Base-by-base conservation (phyloP, 805 yeast genomes). In the Starmera amethionina region DNA sequence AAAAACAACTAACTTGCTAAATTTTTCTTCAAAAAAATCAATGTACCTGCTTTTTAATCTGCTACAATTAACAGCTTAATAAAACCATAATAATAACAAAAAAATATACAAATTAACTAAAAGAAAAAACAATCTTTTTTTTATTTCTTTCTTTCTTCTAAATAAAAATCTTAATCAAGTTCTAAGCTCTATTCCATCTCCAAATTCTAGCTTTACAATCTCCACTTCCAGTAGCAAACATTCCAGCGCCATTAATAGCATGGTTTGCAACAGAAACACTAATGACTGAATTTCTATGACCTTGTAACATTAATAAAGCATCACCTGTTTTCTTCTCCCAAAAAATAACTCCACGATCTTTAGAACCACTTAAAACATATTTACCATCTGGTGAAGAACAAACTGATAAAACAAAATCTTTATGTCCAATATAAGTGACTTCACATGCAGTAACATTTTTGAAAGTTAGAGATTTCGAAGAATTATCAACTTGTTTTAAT, bases 161-260 rank as follows among this genome's bases (percentile, higher is more conserved):
- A 16, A 30, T 38, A 41, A 44, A 27, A 27, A 15, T 19, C n/a
- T 10, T 16, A 19, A 18, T 30, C 27, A 33, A 14, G 6, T 22
- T 22, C 28, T 46, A 52, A 40, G 47, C 52, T 45, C 69, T 72
- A 51, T 77, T 78, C 82, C 87, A 87, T 61, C 82, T 77, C 98
- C 98, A 90, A 56, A 90, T 84, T 64, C 96, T 78, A 33, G 97
- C 97, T 60, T 89, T 85, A 64, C 95, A 90, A 65, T 90, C 97
- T 60, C 97, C 98, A 63, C 87, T 75, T 42, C 97, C 97, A 12
- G 97, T 89, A 41, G 97, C 97, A 69, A 90, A 93, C 52, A 86
- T 79, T 37, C 94, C 90, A 48, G 77, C 80, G 37, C 81, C 82
- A 45, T 73, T 71, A 43, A 70, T 68, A 46, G 86, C 80, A 46